Evolutionary conservation across 106 monocot genomes (phyloP), one percentile per base, ranked within the genome.

Genomic region (Allium sativum): DNA sequence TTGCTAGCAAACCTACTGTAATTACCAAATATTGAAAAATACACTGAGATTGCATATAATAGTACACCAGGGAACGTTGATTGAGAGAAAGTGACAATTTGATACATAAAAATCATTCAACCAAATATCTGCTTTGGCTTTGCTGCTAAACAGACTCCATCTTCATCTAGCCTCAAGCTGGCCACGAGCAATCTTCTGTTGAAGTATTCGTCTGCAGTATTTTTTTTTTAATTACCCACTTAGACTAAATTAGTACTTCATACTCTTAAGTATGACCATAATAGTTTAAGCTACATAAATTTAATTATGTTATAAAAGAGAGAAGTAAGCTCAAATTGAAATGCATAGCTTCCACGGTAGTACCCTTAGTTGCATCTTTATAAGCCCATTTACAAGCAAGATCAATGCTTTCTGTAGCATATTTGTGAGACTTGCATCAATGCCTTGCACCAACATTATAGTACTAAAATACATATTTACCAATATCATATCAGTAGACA

Each of bases 381-480:
- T 84, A 84, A 43, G 79, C 79, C 79, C 76, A 84, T 8, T 79
- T 67, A 31, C 84, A 84, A 31, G 79, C 84, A 55, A 73, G 75
- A 19, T 45, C 63, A 40, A 84, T 79, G 41, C 79, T 73, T 68
- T 84, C 84, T 9, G 84, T 61, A 73, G 84, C 84, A 66, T 73
- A 84, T 63, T 79, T 84, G 52, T 42, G 3, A 18, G 10, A 61
- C 46, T 5, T 22, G 18, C 18, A 19, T 19, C 18, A 5, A 7
- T 18, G 46, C 3, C 7, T 18, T 14, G 1, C 14, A 2, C 1
- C 10, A 19, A 21, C 17, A 9, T 13, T 55, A 18, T 19, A 13
- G 17, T 17, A 55, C 17, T 18, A 55, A 6, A 7, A 8, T 19
- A 17, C 3, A 8, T 55, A 55, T 18, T 10, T 55, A 55, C 21